Evolutionary conservation across 805 yeast species (phyloP).

Genomic region (Scheffersomyces amazonensis): DNA sequence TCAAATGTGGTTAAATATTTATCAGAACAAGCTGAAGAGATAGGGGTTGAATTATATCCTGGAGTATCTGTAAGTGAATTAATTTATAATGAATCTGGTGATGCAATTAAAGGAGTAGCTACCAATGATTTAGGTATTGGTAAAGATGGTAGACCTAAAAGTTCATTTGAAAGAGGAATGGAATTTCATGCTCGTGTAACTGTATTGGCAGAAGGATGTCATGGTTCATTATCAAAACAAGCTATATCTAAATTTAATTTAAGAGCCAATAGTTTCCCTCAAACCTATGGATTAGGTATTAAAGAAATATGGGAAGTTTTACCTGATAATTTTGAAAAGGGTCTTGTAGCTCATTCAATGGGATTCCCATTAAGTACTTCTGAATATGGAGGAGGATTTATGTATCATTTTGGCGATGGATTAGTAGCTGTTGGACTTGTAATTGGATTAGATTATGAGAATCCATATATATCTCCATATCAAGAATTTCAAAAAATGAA

Average conservation of each 20-base stretch:
- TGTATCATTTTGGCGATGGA: constrained; percentile 94
- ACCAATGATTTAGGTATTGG: constrained; percentile 90
- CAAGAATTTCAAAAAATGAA: constrained; percentile 95
- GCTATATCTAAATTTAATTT: constrained; percentile 66
- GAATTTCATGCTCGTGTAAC: constrained; percentile 91
- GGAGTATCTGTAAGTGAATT: constrained; percentile 84
- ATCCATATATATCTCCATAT: constrained; percentile 94
- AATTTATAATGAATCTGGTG: constrained; percentile 52
- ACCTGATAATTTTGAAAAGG: constrained; percentile 76
- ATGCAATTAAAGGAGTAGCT: constrained; percentile 80
- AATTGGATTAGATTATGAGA: constrained; percentile 87
- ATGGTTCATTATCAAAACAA: constrained; percentile 85
- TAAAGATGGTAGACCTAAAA: constrained; percentile 72
- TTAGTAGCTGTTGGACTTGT: constrained; percentile 92
- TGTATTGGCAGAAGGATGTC: constrained; percentile 97
- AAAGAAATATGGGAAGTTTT: constrained; percentile 97
- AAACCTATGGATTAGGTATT: constrained; percentile 93
- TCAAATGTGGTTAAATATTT: constrained; percentile 78
- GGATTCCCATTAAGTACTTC: constrained; percentile 79
- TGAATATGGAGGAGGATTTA: constrained; percentile 95
- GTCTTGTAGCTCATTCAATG: constrained; percentile 80
- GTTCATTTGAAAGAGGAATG: constrained; percentile 92
- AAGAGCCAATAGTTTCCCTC: constrained; percentile 63
- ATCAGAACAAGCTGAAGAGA: constrained; percentile 84
- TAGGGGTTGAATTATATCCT: constrained; percentile 93